Evolutionary conservation across 2,329 filamentous ascomycete species (phyloP).

Genomic region (Aspergillus ruber): DNA sequence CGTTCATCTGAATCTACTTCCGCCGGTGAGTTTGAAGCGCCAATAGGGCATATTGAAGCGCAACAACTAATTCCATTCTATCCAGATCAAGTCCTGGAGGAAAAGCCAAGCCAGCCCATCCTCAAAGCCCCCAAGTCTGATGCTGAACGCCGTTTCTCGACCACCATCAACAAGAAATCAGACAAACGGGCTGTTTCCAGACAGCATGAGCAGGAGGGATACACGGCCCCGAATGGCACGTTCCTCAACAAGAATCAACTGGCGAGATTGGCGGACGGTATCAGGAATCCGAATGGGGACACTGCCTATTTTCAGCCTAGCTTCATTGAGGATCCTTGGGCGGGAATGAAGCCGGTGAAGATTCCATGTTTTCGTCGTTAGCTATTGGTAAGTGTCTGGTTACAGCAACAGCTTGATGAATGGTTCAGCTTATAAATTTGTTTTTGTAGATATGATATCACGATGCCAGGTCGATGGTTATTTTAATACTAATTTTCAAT

Average conservation of each 20-base stretch:
- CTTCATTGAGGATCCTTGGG: conserved; percentile 18
- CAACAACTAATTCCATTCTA: too few relatives aligned
- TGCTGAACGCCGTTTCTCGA: background rate
- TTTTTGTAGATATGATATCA: too few relatives aligned
- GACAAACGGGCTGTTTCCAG: background rate
- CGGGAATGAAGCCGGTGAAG: conserved; percentile 5
- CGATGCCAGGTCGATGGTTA: too few relatives aligned
- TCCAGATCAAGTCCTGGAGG: background rate
- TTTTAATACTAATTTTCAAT: too few relatives aligned
- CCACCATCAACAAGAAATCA: background rate
- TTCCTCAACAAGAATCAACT: conserved; percentile 10
- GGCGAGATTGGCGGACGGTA: conserved; percentile 10
- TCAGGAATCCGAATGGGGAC: conserved; percentile 6
- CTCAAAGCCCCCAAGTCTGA: background rate
- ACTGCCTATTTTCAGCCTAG: conserved; percentile 12
- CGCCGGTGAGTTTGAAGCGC: background rate
- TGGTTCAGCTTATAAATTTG: too few relatives aligned
- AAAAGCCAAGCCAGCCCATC: background rate
- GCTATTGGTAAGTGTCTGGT: conserved; percentile 3
- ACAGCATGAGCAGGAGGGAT: conserved; percentile 3
- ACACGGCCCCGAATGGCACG: conserved; percentile 19
- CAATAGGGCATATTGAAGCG: background rate
- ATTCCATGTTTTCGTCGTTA: conserved; percentile 2
- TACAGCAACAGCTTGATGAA: too few relatives aligned
- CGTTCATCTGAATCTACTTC: background rate